Base-by-base conservation (phyloP, 2,329 filamentous ascomycete genomes). In the Epichloe brachyelytri region DNA sequence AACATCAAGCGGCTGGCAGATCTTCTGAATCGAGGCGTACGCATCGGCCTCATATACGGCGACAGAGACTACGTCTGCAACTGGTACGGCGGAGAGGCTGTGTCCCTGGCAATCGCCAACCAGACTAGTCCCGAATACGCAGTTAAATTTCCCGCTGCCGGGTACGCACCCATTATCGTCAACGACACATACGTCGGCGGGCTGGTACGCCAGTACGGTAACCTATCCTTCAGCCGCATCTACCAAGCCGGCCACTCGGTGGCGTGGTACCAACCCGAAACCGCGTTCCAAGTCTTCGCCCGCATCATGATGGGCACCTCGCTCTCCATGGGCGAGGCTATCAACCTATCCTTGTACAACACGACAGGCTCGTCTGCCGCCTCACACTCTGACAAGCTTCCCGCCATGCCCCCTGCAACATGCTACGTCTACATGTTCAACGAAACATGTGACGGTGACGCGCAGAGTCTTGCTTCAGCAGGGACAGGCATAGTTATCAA, bases 131-230 rank as follows among this genome's bases (percentile, higher is more conserved):
- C 64, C 15, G 59, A 66, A 17, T 80, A 84, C 55, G 66, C 71
- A 0, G 65, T 67, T 1, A 65, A 68, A 30, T 93, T 91, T 62
- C 68, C 74, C 2, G 64, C 69, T 0, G 82, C 87, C 0, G 86
- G 86, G 1, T 93, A 93, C 62, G 78, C 80, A 0, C 79, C 83
- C 14, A 80, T 93, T 55, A 70, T 81, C 12, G 80, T 86, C 40
- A 86, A 88, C 61, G 74, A 73, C 26, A 73, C 76, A 6, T 84
- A 85, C 65, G 78, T 82, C 60, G 86, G 79, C 48, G 88, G 87
- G 19, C 77, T 79, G 51, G 86, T 88, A 0, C 78, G 86, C 4
- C 86, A 93, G 64, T 86, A 80, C 59, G 86, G 84, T 11, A 90
- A 90, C 58, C 75, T 86, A 50, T 80, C 76, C 15, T 86, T 86